These are phyloP conservation scores for Hyaloscypha finlandica DNA, from an alignment of 495 filamentous ascomycete genomes.

Conservation along the genomic window DNA sequence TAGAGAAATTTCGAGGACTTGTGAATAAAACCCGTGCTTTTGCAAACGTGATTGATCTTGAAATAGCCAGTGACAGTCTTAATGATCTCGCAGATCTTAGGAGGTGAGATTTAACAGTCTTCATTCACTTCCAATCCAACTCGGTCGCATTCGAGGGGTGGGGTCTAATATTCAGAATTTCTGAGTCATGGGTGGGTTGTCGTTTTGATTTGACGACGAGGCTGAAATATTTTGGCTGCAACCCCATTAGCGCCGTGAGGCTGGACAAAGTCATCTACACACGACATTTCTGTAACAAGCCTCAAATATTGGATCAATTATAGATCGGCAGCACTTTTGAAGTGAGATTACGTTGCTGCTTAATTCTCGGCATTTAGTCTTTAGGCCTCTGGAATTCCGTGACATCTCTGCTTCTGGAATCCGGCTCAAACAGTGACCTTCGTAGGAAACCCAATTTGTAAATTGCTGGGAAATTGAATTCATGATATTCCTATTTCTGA, in stretches of 20 bases:
- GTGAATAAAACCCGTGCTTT: slow-evolving; percentile 2
- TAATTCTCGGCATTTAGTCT: too few relatives aligned
- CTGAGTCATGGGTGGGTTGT: slow-evolving; percentile 29
- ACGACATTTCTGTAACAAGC: not conserved
- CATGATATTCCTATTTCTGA: too few relatives aligned
- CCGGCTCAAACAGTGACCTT: too few relatives aligned
- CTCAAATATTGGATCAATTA: not conserved
- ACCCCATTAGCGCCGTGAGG: slow-evolving; percentile 4
- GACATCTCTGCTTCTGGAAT: too few relatives aligned
- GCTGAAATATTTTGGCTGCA: slow-evolving; percentile 24
- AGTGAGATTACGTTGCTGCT: too few relatives aligned
- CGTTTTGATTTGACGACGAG: slow-evolving; percentile 15
- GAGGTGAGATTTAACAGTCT: slow-evolving; percentile 22
- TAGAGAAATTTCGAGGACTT: slow-evolving; percentile 21
- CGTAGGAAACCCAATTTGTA: too few relatives aligned
- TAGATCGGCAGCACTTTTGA: not conserved
- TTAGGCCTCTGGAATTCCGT: too few relatives aligned
- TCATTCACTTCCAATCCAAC: slow-evolving; percentile 28
- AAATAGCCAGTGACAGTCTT: slow-evolving; percentile 15
- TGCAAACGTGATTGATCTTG: slow-evolving; percentile 12
- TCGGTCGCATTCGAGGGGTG: slow-evolving; percentile 12
- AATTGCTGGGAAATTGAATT: too few relatives aligned
- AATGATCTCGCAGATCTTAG: slow-evolving; percentile 33
- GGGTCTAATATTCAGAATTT: slow-evolving; percentile 18
- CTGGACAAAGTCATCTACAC: not conserved